These are phyloP conservation scores for Boletellus ananiceps DNA, from an alignment of 768 basidiomycete genomes.

Conservation along the genomic window DNA sequence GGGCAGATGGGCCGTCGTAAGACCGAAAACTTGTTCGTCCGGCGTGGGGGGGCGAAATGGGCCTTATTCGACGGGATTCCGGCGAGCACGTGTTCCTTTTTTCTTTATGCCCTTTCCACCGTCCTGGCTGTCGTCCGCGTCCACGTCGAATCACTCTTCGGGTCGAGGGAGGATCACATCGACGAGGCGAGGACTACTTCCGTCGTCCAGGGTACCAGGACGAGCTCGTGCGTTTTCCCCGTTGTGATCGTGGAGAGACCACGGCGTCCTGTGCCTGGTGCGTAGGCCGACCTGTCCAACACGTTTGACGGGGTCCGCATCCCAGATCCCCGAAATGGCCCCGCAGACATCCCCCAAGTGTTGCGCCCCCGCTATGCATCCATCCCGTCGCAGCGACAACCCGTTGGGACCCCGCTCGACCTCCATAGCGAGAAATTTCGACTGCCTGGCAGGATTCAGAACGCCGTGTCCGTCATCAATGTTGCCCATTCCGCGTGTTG, in stretches of 20 bases:
- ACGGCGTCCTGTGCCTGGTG: background rate
- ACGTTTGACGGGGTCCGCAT: background rate
- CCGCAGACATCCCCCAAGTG: background rate
- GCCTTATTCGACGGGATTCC: background rate
- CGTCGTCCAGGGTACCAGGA: background rate
- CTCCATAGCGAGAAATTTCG: background rate
- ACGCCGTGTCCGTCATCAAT: background rate
- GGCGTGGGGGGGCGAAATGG: background rate
- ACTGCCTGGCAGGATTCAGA: too few species aligned
- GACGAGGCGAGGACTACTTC: background rate
- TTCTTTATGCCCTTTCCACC: background rate
- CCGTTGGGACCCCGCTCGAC: background rate
- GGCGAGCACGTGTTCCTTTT: background rate
- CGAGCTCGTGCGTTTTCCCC: too few species aligned
- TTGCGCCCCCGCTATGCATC: too few species aligned
- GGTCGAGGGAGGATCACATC: background rate
- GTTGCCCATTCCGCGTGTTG: background rate
- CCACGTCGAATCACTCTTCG: background rate
- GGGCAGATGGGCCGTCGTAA: background rate
- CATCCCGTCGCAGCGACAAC: background rate
- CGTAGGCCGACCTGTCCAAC: background rate
- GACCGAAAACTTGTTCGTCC: background rate
- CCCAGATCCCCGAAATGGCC: background rate
- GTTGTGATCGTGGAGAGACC: background rate
- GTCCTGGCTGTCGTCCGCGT: background rate